These are phyloP conservation scores for Parathielavia hyrcaniae DNA, from an alignment of 495 filamentous ascomycete species.

Conservation along the genomic window DNA sequence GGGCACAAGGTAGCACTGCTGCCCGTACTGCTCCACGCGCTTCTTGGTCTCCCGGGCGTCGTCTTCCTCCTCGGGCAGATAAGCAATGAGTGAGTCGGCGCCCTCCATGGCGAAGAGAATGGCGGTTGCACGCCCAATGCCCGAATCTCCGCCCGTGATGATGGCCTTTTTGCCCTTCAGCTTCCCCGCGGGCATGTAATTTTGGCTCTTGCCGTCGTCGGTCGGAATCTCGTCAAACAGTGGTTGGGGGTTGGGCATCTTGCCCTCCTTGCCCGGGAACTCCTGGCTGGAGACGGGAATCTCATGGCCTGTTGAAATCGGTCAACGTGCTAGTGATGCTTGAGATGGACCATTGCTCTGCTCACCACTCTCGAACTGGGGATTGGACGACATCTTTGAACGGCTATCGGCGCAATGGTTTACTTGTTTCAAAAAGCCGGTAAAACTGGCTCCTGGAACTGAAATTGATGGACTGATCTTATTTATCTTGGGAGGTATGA, in stretches of 20 bases:
- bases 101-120: constrained; percentile 82
- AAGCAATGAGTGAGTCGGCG: constrained; percentile 65
- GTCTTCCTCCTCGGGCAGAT: constrained; percentile 68
- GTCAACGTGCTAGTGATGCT: background rate
- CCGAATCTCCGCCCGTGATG: constrained; percentile 78
- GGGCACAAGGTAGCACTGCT: constrained; percentile 53
- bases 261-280: constrained; percentile 60
- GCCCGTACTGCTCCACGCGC: constrained; percentile 58
- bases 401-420: background rate
- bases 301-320: constrained; percentile 51
- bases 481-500: constrained; percentile 1
- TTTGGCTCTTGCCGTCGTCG: constrained; percentile 61
- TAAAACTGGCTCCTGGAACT: background rate
- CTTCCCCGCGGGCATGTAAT: constrained; percentile 75
- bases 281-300: constrained; percentile 62
- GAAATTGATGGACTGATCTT: no score
- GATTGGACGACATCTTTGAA: constrained; percentile 29
- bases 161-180: constrained; percentile 66
- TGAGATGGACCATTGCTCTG: background rate
- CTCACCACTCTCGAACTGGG: constrained; percentile 52
- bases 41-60: constrained; percentile 71
- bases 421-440: background rate
- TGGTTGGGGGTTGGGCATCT: constrained; percentile 58
- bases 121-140: constrained; percentile 73
- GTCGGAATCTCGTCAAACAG: constrained; percentile 62